Evolutionary conservation across 495 filamentous ascomycete species (phyloP), one percentile per base, ranked within the genome.

Genomic region (Aspergillus steynii): DNA sequence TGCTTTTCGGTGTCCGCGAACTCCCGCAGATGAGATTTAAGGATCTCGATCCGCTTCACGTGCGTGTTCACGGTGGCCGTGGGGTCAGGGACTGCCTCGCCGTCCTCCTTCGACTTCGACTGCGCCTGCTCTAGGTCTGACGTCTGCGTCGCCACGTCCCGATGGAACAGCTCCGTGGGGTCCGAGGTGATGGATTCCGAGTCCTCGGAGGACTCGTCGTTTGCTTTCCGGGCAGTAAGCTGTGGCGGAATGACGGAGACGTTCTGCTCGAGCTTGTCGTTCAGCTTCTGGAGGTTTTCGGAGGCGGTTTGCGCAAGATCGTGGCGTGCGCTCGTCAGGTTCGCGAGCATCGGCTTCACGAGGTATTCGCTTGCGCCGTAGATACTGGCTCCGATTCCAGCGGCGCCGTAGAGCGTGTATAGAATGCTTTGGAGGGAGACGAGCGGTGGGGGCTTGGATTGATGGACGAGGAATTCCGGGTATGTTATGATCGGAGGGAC

Each of bases 401-500:
- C 84, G 12, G 90, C 86, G 64, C 88, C 79, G 74, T 97, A 93
- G 64, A 94, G 77, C 12, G 92, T 88, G 71, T 86, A 90, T 53
- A 93, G 78, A 42, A 97, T 80, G 47, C 87, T 85, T 46, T 81
- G 78, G 60, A 88, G 83, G 15, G 92, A 95, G 34, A 98, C 82
- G 2, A 98, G 78, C 0, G 95, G 93, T 1, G 88, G 85, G 7
- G 91, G 86, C 32, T 89, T 90, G 54, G 75, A 65, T 9, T 83
- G 71, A 51, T 86, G 75, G 55, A 83, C 66, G 64, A 98, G 87
- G 76, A 96, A 97, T 74, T 99, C 95, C 52, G 95, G 95, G 76
- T 97, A 98, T 28, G 95, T 99, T 68, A 98, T 89, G 65, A 99
- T 93, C n/a, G 94, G 96, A 27, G 92, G 84, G 26, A 86, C 77